phyloP scores from a whole-genome alignment of 2,329 filamentous ascomycete genomes.

The Fusarium brevicatenulatum region DNA sequence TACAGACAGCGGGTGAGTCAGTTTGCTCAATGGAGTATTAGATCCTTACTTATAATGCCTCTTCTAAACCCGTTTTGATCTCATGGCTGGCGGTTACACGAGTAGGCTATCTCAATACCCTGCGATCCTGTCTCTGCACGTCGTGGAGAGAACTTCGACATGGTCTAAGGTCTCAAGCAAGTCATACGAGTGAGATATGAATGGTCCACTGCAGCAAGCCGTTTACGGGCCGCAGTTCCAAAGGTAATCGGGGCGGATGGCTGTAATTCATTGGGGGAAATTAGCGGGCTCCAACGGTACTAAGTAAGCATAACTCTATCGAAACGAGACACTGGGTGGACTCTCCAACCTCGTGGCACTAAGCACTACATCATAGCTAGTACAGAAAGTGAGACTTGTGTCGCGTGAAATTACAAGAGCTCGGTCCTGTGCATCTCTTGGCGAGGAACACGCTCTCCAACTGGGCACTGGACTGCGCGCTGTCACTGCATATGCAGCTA shows the following conservation, averaged over 20 bases:
- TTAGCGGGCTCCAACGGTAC: accelerated
- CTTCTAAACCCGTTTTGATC: not conserved
- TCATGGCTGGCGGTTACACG: not conserved
- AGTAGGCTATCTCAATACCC: not conserved
- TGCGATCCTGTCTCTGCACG: not conserved
- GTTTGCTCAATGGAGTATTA: not conserved
- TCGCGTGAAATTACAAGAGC: not conserved
- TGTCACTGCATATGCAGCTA: not conserved
- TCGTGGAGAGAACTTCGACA: not conserved
- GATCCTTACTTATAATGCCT: not conserved
- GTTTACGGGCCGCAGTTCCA: too few relatives aligned
- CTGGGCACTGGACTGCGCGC: not conserved
- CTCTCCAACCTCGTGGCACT: not conserved
- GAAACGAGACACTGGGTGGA: too few relatives aligned
- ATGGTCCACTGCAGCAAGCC: not conserved
- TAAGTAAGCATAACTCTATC: not conserved
- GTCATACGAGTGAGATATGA: not conserved
- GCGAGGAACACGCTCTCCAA: too few relatives aligned
- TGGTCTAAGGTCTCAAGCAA: not conserved
- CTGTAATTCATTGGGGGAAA: not conserved
- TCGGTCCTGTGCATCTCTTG: too few relatives aligned
- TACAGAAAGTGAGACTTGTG: not conserved
- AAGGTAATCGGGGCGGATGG: not conserved
- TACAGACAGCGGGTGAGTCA: not conserved
- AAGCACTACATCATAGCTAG: not conserved